Evolutionary conservation across 768 basidiomycete genomes (phyloP).

Genomic region (Ephemerocybe angulata): DNA sequence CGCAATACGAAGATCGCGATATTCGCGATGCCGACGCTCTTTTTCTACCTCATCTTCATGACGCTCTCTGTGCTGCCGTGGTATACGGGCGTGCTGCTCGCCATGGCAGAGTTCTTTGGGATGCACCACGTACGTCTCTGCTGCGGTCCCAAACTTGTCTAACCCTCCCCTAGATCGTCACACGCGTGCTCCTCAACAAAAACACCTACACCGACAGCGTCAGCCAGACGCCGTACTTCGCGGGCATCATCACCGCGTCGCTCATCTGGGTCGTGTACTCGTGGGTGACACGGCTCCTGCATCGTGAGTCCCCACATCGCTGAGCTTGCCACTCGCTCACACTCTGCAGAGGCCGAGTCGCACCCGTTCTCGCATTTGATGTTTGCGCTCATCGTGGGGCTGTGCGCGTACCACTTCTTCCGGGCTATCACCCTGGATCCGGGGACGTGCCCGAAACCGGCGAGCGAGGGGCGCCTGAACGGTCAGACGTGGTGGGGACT

Average conservation of each 20-base stretch:
- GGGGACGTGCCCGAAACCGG: no score
- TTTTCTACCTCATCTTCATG: constrained; percentile 79
- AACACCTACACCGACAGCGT: constrained; percentile 79
- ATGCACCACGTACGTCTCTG: constrained; percentile 75
- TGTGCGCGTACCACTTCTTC: no score
- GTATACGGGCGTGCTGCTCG: constrained; percentile 84
- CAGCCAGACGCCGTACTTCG: constrained; percentile 86
- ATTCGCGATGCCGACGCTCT: constrained; percentile 72
- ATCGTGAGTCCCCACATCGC: constrained; percentile 57
- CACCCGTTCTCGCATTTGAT: no score
- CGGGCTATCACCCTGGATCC: no score
- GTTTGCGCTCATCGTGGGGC: no score
- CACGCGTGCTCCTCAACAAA: constrained; percentile 80
- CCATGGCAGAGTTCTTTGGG: constrained; percentile 82
- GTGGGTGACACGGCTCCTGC: constrained; percentile 76
- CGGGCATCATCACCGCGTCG: constrained; percentile 82
- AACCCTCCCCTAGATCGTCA: constrained; percentile 56
- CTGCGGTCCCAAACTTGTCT: constrained; percentile 14
- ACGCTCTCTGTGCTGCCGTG: constrained; percentile 82
- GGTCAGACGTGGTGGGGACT: no score
- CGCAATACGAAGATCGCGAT: constrained; percentile 80
- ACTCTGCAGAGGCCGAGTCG: no score
- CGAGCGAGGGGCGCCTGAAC: no score
- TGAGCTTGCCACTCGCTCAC: no score
- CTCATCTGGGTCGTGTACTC: constrained; percentile 83